These are phyloP conservation scores for Xylariaceae sp. DNA, from an alignment of 2,329 filamentous ascomycete species.

Conservation along the genomic window DNA sequence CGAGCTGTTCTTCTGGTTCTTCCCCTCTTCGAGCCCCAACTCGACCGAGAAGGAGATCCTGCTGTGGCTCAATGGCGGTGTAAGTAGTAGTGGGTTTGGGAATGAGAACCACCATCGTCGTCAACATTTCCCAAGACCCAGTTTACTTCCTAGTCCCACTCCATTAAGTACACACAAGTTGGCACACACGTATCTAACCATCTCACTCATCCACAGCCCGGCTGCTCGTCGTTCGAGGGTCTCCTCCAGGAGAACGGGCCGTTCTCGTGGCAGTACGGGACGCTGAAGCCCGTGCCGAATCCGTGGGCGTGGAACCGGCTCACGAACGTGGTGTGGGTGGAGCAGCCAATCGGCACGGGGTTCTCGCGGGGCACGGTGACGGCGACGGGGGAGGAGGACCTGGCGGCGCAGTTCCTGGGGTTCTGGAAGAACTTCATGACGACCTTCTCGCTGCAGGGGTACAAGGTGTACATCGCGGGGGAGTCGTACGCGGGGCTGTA, in stretches of 20 bases:
- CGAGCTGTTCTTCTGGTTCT: constrained; percentile 62
- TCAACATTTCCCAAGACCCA: background rate
- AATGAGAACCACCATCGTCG: too few relatives aligned
- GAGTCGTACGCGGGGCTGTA: constrained; percentile 58
- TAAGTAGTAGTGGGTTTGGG: too few relatives aligned
- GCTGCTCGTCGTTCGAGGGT: constrained; percentile 65
- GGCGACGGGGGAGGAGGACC: constrained; percentile 67
- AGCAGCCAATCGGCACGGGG: constrained; percentile 69
- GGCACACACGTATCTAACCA: background rate
- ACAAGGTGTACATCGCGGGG: constrained; percentile 57
- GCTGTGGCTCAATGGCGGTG: constrained; percentile 55
- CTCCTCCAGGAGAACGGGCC: constrained; percentile 79
- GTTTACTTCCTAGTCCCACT: background rate
- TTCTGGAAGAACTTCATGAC: constrained; percentile 68
- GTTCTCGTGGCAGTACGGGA: constrained; percentile 72
- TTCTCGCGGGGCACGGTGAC: constrained; percentile 68
- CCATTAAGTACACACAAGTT: background rate
- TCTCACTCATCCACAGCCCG: constrained; percentile 48
- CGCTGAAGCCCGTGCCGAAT: constrained; percentile 65
- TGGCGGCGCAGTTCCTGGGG: constrained; percentile 71
- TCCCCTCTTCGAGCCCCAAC: constrained; percentile 51
- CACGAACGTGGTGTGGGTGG: constrained; percentile 77
- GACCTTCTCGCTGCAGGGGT: constrained; percentile 55
- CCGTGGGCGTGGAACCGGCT: constrained; percentile 75
- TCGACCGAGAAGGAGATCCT: constrained; percentile 53